These are phyloP conservation scores for Auricularia cornea DNA, from an alignment of 768 basidiomycete species.

Conservation along the genomic window DNA sequence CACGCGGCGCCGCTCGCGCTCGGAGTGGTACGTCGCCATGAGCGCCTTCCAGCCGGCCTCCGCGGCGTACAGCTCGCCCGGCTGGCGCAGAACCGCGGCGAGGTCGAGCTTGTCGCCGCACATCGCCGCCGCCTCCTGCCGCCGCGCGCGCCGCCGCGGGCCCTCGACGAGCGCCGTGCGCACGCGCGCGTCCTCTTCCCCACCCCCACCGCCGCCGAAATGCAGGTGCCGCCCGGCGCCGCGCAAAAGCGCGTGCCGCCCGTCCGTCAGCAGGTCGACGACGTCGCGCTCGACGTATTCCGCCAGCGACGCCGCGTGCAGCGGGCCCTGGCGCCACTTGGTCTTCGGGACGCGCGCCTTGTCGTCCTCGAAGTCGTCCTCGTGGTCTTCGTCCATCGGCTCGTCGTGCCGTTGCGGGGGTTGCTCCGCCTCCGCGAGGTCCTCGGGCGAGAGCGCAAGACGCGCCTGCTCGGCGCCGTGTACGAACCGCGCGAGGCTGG, in stretches of 20 bases:
- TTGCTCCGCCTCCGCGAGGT: neutral
- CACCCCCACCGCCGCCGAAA: neutral
- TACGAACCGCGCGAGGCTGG: conserved; percentile 70
- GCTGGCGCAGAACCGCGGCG: conserved; percentile 31
- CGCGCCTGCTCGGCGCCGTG: conserved; percentile 3
- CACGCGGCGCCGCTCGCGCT: neutral
- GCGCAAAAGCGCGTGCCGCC: conserved; percentile 30
- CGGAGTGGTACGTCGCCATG: conserved; percentile 10
- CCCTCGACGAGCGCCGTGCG: neutral
- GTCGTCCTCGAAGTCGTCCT: conserved; percentile 2
- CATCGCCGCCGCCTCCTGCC: neutral
- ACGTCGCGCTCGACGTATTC: conserved; percentile 34
- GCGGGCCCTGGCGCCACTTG: neutral
- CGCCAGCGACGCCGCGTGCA: conserved; percentile 19
- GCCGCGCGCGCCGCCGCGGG: neutral
- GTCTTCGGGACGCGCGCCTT: neutral
- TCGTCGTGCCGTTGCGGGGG: neutral
- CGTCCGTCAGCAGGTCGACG: conserved; percentile 33
- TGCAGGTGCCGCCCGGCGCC: conserved; percentile 12
- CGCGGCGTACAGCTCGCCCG: conserved; percentile 33
- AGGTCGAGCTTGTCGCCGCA: conserved; percentile 29
- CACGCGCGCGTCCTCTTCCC: neutral
- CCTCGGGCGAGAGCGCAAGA: neutral
- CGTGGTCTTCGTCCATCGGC: neutral
- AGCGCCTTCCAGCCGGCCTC: conserved; percentile 28